Evolutionary conservation across 192 early-diverging fungal species (phyloP).

Genomic region (Mortierella alpina): DNA sequence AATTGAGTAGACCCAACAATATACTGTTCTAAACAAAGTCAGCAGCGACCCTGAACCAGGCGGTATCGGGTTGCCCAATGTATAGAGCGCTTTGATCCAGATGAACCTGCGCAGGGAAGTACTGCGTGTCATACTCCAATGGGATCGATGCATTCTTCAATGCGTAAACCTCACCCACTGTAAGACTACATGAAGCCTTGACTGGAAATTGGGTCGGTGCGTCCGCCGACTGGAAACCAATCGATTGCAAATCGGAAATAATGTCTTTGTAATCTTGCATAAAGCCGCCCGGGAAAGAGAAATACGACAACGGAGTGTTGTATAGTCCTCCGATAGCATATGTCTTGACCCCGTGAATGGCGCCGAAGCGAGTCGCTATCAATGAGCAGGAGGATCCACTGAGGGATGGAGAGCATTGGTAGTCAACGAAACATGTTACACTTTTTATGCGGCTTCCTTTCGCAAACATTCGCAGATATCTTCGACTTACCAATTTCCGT

Average conservation of each 20-base stretch:
- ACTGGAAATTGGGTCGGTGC: conserved; percentile 12
- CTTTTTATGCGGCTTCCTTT: background rate
- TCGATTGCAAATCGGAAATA: background rate
- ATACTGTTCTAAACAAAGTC: too few species aligned
- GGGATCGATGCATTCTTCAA: conserved; percentile 26
- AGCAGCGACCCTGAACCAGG: too few species aligned
- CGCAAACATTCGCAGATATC: background rate
- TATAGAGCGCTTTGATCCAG: conserved; percentile 18
- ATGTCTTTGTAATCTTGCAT: conserved; percentile 12
- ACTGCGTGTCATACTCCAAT: conserved; percentile 34
- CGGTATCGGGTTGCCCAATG: too few species aligned
- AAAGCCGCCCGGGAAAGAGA: conserved; percentile 51
- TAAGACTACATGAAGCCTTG: background rate
- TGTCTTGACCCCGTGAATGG: conserved; percentile 31
- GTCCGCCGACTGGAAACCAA: conserved; percentile 13
- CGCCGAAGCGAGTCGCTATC: conserved; percentile 37
- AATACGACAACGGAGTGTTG: conserved; percentile 40
- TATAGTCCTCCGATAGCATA: conserved; percentile 48
- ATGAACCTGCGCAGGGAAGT: conserved; percentile 28
- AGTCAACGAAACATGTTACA: background rate
- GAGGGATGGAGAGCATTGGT: background rate
- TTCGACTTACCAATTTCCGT: conserved; percentile 42
- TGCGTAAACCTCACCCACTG: conserved; percentile 38
- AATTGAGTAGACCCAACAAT: too few species aligned
- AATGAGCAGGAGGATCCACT: conserved; percentile 47